Conservation (phyloP, 495 filamentous ascomycete species). For the Penicillium cataractarum region DNA sequence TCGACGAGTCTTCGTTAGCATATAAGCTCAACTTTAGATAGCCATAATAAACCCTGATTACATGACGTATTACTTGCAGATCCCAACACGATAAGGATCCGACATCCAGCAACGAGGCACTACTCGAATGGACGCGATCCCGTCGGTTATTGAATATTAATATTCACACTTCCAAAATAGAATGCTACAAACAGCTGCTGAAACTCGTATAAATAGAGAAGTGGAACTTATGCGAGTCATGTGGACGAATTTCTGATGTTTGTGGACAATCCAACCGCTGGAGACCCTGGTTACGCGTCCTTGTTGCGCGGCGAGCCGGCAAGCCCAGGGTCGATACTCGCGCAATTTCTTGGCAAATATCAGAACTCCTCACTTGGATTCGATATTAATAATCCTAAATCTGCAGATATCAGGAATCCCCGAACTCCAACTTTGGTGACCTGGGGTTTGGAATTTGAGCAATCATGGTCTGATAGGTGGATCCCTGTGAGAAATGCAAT, state of each 20-base stretch:
- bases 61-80: constrained; percentile 1
- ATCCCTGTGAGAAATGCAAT: not conserved
- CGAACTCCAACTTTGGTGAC: not conserved
- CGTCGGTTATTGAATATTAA: too few relatives aligned
- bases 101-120: too few relatives aligned
- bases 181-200: not conserved
- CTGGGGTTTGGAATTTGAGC: not conserved
- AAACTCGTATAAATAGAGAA: too few relatives aligned
- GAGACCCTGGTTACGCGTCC: constrained; percentile 14
- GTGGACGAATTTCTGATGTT: not conserved
- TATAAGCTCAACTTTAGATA: not conserved
- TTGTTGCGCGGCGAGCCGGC: constrained; percentile 7
- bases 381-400: not conserved
- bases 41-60: not conserved
- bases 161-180: not conserved
- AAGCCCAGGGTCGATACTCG: not conserved
- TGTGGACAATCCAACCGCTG: not conserved
- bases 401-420: not conserved
- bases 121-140: too few relatives aligned
- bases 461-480: not conserved
- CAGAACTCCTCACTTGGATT: not conserved
- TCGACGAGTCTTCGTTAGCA: not conserved
- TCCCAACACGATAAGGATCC: not conserved
- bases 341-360: not conserved
- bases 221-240: not conserved